phyloP scores from a whole-genome alignment of 306 rosid species.

The Oxytropis ochrocephala region DNA sequence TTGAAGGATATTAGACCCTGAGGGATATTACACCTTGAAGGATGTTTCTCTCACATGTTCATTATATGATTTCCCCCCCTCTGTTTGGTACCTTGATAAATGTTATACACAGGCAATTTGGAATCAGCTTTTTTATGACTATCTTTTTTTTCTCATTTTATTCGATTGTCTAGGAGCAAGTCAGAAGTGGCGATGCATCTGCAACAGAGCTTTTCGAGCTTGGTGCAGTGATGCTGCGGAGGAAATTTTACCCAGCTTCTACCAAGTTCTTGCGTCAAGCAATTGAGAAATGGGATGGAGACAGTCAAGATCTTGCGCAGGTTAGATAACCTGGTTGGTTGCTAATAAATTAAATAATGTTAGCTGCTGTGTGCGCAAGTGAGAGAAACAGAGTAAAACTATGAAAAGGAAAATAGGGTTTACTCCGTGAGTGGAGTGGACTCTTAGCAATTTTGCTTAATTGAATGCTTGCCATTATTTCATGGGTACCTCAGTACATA shows the following conservation, averaged over 20 bases:
- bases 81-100: background rate
- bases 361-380: too few species aligned
- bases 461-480: too few species aligned
- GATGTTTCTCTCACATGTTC: background rate
- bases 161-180: conserved; percentile 62
- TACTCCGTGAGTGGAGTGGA: too few species aligned
- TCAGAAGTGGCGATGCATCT: conserved; percentile 90
- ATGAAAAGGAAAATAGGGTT: too few species aligned
- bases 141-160: background rate
- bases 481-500: too few species aligned
- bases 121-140: background rate
- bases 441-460: too few species aligned
- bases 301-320: conserved; percentile 91
- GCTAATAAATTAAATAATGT: background rate
- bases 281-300: conserved; percentile 95
- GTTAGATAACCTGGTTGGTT: conserved; percentile 35
- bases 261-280: conserved; percentile 86
- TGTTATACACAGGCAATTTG: background rate
- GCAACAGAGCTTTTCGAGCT: conserved; percentile 93
- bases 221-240: conserved; percentile 97
- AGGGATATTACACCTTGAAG: too few species aligned
- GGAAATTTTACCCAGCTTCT: conserved; percentile 93
- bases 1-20: conserved; percentile 9
- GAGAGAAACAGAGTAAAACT: too few species aligned
- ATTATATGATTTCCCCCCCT: background rate